Evolutionary conservation across 768 basidiomycete species (phyloP).

Genomic region (Calocybe indica): DNA sequence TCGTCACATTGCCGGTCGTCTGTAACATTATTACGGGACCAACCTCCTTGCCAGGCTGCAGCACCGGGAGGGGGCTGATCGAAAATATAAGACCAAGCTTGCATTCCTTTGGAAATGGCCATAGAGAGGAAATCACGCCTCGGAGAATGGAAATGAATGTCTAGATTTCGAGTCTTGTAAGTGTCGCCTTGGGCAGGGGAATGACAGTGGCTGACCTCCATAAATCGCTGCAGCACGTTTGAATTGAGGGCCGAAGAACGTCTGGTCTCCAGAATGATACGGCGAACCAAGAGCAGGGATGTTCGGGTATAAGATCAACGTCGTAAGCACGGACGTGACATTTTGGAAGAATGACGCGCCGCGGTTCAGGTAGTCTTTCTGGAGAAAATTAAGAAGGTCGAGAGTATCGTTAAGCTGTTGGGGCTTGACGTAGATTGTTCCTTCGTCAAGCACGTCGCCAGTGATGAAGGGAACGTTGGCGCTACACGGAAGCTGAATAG

Average conservation of each 20-base stretch:
- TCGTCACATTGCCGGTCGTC: too few relatives aligned
- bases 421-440: conserved; percentile 15
- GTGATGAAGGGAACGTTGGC: conserved; percentile 14
- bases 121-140: conserved; percentile 11
- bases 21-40: neutral
- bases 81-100: conserved; percentile 12
- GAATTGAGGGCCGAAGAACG: conserved; percentile 22
- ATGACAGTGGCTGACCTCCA: conserved; percentile 3
- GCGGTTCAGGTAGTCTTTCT: conserved; percentile 14
- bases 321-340: conserved; percentile 8
- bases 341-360: conserved; percentile 13
- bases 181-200: neutral
- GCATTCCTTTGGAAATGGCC: conserved; percentile 5
- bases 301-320: conserved; percentile 34
- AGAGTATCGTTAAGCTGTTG: conserved; percentile 8
- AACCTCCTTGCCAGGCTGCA: conserved; percentile 14
- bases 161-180: neutral
- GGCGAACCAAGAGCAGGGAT: conserved; percentile 35
- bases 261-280: conserved; percentile 34
- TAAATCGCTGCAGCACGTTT: conserved; percentile 14
- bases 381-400: conserved; percentile 13
- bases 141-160: conserved; percentile 15
- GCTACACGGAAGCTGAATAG: conserved; percentile 2
- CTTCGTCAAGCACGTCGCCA: conserved; percentile 14
- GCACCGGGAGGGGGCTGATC: conserved; percentile 7